Percentiles rank a stretch among this genome's conserved stretches.
phyloP scores from a whole-genome alignment of 2,329 filamentous ascomycete genomes.

The Paecilomyces niveus region DNA sequence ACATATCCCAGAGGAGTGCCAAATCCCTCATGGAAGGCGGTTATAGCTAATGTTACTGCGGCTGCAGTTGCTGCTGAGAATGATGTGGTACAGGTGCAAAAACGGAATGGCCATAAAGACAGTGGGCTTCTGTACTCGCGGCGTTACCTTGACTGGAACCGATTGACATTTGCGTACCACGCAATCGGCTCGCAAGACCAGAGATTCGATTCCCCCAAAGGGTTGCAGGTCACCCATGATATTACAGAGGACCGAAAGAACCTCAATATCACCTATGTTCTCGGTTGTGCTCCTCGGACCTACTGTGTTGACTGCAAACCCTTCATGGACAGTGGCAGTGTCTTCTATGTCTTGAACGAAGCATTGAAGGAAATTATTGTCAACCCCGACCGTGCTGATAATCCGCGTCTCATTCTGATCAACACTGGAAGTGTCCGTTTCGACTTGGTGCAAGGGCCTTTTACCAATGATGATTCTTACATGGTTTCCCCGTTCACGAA shows the following conservation, averaged over 20 bases:
- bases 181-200: conserved; percentile 42
- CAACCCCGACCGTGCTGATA: conserved; percentile 44
- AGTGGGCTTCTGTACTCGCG: conserved; percentile 41
- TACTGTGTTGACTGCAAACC: conserved; percentile 54
- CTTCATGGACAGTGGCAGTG: conserved; percentile 46
- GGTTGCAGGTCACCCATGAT: conserved; percentile 39
- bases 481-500: conserved; percentile 21
- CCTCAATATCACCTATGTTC: conserved; percentile 50
- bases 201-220: conserved; percentile 45
- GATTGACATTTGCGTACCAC: conserved; percentile 59
- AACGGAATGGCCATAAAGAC: background rate
- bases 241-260: conserved; percentile 46
- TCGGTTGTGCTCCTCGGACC: conserved; percentile 54
- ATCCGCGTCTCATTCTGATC: conserved; percentile 50
- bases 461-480: conserved; percentile 41
- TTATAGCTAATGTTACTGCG: conserved; percentile 11
- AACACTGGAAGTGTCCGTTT: conserved; percentile 58
- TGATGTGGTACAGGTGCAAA: background rate
- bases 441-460: conserved; percentile 56
- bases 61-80: conserved; percentile 2
- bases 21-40: conserved; percentile 33
- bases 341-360: conserved; percentile 48
- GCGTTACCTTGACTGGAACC: conserved; percentile 63
- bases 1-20: conserved; percentile 35
- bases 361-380: conserved; percentile 48